Evolutionary conservation across 164 flowering plant genomes (phyloP).

Genomic region (Santalum album): DNA sequence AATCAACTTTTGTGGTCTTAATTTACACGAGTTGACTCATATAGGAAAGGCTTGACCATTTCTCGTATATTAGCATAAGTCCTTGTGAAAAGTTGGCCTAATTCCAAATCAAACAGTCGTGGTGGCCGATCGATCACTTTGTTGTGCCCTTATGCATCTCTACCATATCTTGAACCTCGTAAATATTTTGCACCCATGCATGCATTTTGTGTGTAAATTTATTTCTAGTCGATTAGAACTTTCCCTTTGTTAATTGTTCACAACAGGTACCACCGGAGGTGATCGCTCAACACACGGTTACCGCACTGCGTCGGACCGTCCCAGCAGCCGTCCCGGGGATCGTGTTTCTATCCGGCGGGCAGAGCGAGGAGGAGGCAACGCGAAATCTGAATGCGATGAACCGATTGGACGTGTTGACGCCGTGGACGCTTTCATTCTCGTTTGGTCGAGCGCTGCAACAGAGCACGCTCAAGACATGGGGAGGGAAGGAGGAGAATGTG

Average conservation of each 20-base stretch:
- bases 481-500: conserved; percentile 67
- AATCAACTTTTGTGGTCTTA: too few relatives aligned
- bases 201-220: too few relatives aligned
- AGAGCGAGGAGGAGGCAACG: conserved; percentile 84
- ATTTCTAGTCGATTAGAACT: too few relatives aligned
- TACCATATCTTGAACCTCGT: too few relatives aligned
- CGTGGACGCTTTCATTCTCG: conserved; percentile 81
- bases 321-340: conserved; percentile 84
- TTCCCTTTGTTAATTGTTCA: background rate
- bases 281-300: conserved; percentile 74
- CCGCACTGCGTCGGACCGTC: conserved; percentile 64
- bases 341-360: conserved; percentile 78
- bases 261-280: conserved; percentile 50
- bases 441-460: conserved; percentile 78
- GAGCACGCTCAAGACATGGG: conserved; percentile 82
- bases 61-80: too few relatives aligned
- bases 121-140: too few relatives aligned
- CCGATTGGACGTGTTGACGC: conserved; percentile 64
- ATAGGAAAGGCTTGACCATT: too few relatives aligned
- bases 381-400: conserved; percentile 71
- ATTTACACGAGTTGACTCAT: too few relatives aligned
- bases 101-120: too few relatives aligned
- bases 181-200: too few relatives aligned
- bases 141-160: too few relatives aligned
- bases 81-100: too few relatives aligned